Evolutionary conservation across 2,329 filamentous ascomycete genomes (phyloP).

Genomic region (Ascochyta lentis): DNA sequence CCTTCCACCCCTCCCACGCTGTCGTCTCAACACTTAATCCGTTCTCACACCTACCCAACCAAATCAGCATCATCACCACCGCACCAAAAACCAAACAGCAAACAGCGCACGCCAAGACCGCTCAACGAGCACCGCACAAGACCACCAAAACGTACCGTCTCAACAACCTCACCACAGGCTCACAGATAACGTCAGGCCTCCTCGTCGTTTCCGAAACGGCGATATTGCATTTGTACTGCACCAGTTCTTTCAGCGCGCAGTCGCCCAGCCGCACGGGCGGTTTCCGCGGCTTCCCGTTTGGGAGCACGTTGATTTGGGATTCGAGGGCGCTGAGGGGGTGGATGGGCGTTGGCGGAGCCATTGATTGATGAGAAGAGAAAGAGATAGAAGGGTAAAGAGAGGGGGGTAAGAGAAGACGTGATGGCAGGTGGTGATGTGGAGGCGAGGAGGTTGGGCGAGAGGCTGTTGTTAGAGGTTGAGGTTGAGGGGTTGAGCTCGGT

Average conservation of each 20-base stretch:
- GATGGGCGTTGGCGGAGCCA: slow-evolving; percentile 63
- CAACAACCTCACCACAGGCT: slow-evolving; percentile 65
- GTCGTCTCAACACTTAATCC: slow-evolving; percentile 69
- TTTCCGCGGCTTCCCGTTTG: slow-evolving; percentile 61
- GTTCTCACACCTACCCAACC: slow-evolving; percentile 54
- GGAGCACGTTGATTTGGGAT: slow-evolving; percentile 58
- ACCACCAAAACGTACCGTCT: slow-evolving; percentile 57
- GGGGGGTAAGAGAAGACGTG: slow-evolving; percentile 5
- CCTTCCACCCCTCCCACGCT: slow-evolving; percentile 60
- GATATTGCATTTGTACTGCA: slow-evolving; percentile 68
- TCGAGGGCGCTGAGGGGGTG: slow-evolving; percentile 62
- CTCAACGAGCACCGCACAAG: slow-evolving; percentile 6
- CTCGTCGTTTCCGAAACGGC: slow-evolving; percentile 48
- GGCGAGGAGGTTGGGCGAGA: slow-evolving; percentile 59
- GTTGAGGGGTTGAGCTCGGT: slow-evolving; percentile 41
- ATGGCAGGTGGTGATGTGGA: slow-evolving; percentile 33
- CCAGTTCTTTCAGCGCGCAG: slow-evolving; percentile 65
- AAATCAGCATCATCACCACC: not conserved
- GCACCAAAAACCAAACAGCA: no score
- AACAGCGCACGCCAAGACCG: slow-evolving; percentile 25
- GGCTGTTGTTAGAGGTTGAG: slow-evolving; percentile 54
- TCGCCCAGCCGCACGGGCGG: slow-evolving; percentile 59
- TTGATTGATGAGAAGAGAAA: slow-evolving; percentile 37
- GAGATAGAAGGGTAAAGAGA: slow-evolving; percentile 2
- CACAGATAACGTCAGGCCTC: slow-evolving; percentile 57